These are phyloP conservation scores for Fusarium sp. DNA, from an alignment of 2,329 filamentous ascomycete genomes.

Conservation along the genomic window DNA sequence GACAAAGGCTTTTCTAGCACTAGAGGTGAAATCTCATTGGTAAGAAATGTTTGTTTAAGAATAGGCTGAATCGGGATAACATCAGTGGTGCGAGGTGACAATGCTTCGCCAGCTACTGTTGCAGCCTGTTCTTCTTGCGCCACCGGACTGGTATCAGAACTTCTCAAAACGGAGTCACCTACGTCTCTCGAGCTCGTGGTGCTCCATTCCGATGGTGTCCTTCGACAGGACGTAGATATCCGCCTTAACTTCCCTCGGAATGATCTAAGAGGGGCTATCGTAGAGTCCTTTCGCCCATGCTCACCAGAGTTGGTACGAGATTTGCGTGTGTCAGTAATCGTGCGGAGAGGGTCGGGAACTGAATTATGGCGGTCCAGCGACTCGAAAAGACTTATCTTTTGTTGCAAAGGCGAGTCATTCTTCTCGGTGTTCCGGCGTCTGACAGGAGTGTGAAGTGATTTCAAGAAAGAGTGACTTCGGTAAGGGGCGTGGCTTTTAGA, in stretches of 20 bases:
- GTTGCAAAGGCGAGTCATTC: constrained; percentile 37
- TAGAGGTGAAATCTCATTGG: constrained; percentile 26
- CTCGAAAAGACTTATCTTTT: constrained; percentile 49
- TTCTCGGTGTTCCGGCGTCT: constrained; percentile 13
- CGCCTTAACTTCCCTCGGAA: constrained; percentile 29
- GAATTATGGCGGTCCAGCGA: constrained; percentile 33
- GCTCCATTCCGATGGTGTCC: constrained; percentile 35
- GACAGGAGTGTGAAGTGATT: neutral
- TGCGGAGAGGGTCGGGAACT: neutral
- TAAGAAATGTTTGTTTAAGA: constrained; percentile 12
- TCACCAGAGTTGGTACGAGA: neutral
- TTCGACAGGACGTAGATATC: constrained; percentile 36
- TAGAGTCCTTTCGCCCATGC: neutral
- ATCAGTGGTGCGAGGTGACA: constrained; percentile 17
- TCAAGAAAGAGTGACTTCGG: neutral
- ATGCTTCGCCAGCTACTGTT: neutral
- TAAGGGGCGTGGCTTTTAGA: constrained; percentile 10
- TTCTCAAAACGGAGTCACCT: neutral
- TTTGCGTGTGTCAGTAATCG: neutral
- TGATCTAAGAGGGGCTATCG: constrained; percentile 1
- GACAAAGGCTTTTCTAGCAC: constrained; percentile 13
- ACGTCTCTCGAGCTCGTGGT: constrained; percentile 19
- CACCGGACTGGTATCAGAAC: neutral
- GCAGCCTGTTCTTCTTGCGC: neutral
- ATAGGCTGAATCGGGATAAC: constrained; percentile 8